Base-by-base conservation (phyloP, 2,329 filamentous ascomycete species). In the Claviceps cyperi region DNA sequence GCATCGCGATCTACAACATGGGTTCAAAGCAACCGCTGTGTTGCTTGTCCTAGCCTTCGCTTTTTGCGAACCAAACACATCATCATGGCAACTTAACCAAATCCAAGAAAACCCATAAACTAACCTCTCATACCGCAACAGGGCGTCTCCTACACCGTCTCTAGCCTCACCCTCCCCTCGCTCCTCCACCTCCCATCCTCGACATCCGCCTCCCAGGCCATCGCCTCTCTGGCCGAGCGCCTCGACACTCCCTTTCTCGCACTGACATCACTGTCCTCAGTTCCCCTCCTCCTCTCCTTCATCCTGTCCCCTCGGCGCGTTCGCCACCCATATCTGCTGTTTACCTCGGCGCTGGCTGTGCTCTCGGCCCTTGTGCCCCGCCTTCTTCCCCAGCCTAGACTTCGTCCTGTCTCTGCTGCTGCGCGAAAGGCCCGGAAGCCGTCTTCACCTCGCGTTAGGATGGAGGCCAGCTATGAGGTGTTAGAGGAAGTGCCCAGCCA, bases 61-160 rank as follows among this genome's bases (percentile, higher is more conserved):
- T 4, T 4, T 32, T 32, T 32, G 2, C 1, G 2, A 22, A 8
- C 6, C 37, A 35, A 9, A 19, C 9, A 28, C 6, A 44, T 32
- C 22, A 28, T 13, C 9, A 35, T 13, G n/a, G 15, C 11, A 13
- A 11, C 9, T 8, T 3, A 8, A 37, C 2, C 5, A 47, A 28
- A 11, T 15, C 36, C 36, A 17, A 49, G 24, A 49, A 38, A 21
- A 53, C 50, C 51, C 54, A 17, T n/a, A 19, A 43, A 21, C 39
- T 52, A 37, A 50, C 46, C 48, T 5, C 51, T 45, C 5, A 21
- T 38, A 38, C 36, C 15, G 28, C 11, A 40, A 28, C 60, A 96
- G 91, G 91, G 91, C 66, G 77, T 92, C 52, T 94, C 90, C 48
- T 94, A 91, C 70, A 84, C 88, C 46, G 78, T 92, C 58, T 84